Evolutionary conservation across 164 flowering plant species (phyloP).

Genomic region (Stephania japonica): DNA sequence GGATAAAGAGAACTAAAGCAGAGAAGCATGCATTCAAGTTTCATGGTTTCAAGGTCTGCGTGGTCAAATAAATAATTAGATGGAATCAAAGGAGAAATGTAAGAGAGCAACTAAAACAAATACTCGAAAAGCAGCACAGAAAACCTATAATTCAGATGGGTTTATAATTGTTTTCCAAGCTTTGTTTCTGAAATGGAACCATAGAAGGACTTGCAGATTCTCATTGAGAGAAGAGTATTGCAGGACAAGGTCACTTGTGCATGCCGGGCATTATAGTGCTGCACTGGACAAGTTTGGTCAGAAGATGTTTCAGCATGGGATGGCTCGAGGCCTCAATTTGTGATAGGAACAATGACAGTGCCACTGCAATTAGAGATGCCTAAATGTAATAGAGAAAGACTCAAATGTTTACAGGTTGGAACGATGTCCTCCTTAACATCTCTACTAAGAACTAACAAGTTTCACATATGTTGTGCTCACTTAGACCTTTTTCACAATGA

Average conservation of each 20-base stretch:
- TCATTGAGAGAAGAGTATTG: neutral
- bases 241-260: neutral
- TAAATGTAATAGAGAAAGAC: neutral
- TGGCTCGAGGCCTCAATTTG: neutral
- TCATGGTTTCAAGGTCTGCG: neutral
- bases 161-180: neutral
- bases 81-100: neutral
- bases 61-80: neutral
- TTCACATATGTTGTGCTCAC: no score
- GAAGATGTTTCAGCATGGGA: neutral
- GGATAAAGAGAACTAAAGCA: neutral
- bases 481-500: neutral
- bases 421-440: neutral
- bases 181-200: neutral
- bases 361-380: slow-evolving; percentile 4
- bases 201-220: neutral
- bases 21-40: neutral
- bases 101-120: neutral
- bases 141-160: neutral
- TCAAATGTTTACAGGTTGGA: neutral
- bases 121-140: neutral
- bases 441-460: no score
- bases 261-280: neutral
- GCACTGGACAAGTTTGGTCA: neutral
- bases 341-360: neutral